Base-by-base conservation (phyloP, 352 stramenopile genomes). In the Pythium utonaiense region DNA sequence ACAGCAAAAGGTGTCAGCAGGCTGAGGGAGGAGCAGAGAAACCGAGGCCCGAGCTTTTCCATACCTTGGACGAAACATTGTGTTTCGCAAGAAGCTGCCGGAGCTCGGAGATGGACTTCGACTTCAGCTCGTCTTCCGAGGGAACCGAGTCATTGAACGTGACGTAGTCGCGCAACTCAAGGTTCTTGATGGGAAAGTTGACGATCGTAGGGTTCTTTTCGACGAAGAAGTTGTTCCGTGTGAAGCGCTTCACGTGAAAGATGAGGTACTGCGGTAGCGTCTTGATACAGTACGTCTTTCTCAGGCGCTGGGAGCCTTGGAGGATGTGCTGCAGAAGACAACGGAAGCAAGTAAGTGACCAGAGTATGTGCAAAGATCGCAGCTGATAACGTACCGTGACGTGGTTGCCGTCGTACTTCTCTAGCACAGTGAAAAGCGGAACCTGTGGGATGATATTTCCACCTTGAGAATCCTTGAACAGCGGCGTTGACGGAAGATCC, bases 201-300 rank as follows among this genome's bases (percentile, higher is more conserved):
- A 99, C 97, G 77, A 99, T 99, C 10, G 97, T 99, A 25, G 96
- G 96, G 71, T 99, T 99, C 77, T 99, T 99, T 80, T 99, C 98
- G 1, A 91, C 82, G 57, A 96, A 98, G 65, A 99, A 99, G 50
- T 97, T 95, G 79, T 99, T 99, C 22, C 89, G 89, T 31, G 93
- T 98, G 70, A 99, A 99, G 16, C 98, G 88, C 66, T 93, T 96
- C 33, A 99, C 80, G 68, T 99, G 93, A 56, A 99, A 90, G 36
- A 99, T 97, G 6, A 99, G 67, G 74, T 98, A 99, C 22, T 62
- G 67, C 13, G 97, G 97, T 14, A 99, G 74, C 19, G 83, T 79
- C 12, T 89, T 73, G 42, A 99, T 91, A 24, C 75, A 74, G 78
- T 99, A 99, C 4, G 89, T 93, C 66, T 92, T 98, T 62, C 76